Conservation (phyloP, 257 asterid species). For the Nyctanthes arbortristis region DNA sequence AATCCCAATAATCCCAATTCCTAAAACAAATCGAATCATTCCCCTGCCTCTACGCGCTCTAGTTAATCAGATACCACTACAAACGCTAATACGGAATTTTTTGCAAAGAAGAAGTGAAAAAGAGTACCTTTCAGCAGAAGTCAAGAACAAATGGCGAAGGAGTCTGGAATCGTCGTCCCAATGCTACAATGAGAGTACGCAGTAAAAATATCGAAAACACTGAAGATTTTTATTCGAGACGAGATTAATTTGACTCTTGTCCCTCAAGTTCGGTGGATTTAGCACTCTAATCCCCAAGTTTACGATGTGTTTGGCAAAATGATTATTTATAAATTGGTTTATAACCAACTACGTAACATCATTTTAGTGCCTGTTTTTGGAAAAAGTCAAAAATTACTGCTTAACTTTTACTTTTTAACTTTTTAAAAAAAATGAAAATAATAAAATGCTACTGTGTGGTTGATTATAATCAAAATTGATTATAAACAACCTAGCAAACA, state of each 20-base stretch:
- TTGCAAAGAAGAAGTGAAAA: not conserved
- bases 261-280: constrained; percentile 20
- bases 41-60: not conserved
- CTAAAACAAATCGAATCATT: not conserved
- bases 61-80: not conserved
- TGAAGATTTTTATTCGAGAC: too few species aligned
- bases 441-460: too few species aligned
- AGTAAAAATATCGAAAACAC: constrained; percentile 47
- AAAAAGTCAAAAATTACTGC: too few species aligned
- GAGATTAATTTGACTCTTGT: too few species aligned
- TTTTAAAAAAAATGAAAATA: too few species aligned
- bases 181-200: not conserved
- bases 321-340: too few species aligned
- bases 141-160: not conserved
- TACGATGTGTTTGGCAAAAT: too few species aligned
- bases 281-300: constrained; percentile 25
- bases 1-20: not conserved
- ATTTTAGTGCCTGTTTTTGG: too few species aligned
- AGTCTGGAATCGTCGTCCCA: not conserved
- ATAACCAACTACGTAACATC: too few species aligned
- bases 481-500: too few species aligned
- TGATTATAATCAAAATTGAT: too few species aligned
- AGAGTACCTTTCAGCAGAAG: not conserved
- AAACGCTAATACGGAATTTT: not conserved
- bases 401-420: too few species aligned